These are phyloP conservation scores for Colletotrichum sp. DNA, from an alignment of 2,329 filamentous ascomycete species.

Conservation along the genomic window DNA sequence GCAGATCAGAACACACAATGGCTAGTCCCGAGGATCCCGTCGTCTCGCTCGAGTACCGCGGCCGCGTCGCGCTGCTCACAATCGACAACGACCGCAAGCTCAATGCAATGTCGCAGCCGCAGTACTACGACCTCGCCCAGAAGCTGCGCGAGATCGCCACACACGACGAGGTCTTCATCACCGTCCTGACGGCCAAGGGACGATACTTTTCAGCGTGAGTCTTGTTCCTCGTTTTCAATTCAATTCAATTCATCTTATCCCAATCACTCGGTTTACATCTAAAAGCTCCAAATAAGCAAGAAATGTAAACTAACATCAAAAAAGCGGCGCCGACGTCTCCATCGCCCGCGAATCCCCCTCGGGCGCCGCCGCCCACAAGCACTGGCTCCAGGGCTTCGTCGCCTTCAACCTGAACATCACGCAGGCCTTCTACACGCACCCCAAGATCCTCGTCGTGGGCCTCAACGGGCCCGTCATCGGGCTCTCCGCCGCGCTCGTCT, in stretches of 20 bases:
- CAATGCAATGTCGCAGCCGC: constrained; percentile 74
- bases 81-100: constrained; percentile 87
- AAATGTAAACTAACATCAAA: neutral
- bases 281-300: neutral
- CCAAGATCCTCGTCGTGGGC: constrained; percentile 89
- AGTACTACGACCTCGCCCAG: constrained; percentile 80
- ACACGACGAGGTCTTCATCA: constrained; percentile 82
- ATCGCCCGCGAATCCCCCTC: constrained; percentile 50
- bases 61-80: constrained; percentile 72
- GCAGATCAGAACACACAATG: neutral
- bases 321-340: constrained; percentile 80
- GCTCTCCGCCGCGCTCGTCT: constrained; percentile 81
- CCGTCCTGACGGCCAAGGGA: constrained; percentile 84
- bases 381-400: constrained; percentile 75
- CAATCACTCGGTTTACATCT: neutral
- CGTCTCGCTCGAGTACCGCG: constrained; percentile 44
- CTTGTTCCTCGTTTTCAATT: neutral
- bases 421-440: constrained; percentile 88
- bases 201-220: constrained; percentile 85
- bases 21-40: constrained; percentile 23
- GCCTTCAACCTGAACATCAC: constrained; percentile 89
- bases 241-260: neutral
- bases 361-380: constrained; percentile 43
- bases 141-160: constrained; percentile 78
- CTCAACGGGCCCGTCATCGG: constrained; percentile 93